Evolutionary conservation across 306 rosid genomes (phyloP), one percentile per base, ranked within the genome.

Genomic region (Corylus americana): DNA sequence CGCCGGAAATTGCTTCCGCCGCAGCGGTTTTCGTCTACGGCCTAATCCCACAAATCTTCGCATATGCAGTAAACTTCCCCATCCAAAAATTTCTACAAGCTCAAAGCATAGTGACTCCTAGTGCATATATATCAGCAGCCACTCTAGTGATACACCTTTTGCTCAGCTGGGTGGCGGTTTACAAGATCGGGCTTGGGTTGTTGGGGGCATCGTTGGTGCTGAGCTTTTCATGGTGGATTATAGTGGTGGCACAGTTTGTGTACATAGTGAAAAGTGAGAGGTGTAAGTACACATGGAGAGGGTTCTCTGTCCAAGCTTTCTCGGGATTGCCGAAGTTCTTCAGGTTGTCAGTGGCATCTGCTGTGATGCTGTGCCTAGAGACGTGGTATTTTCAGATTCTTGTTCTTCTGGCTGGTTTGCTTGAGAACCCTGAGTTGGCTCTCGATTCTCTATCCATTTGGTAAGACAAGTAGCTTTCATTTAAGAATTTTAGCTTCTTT

Each of bases 141-240:
- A 85, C 97, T 11, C 74, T 93, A 10, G 77, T 79, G 48, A 7
- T 90, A 0, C 98, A 93, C 76, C 13, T 93, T 1, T 0, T 74
- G 71, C 45, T 91, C 1, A 93, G 84, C 50, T 93, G 94, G 94
- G 71, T 86, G 7, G 90, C 55, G 0, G 91, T 92, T 47, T 93
- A 88, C 79, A 78, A 83, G 63, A 11, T 86, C 0, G 91, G 97
- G 42, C 53, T 90, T 1, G 98, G 98, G 0, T 71, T 93, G 22
- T 1, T 93, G 14, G 98, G 98, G 0, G 98, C 93, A 0, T 87
- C 98, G 0, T 20, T 89, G 85, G 82, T 81, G n/a, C 61, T 93
- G 81, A 93, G 98, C 62, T 22, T 91, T 8, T 93, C 98, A 4
- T 93, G 98, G 98, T 93, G 97, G 94, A 82, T 93, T 3, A 79